Conservation (phyloP, 2,329 filamentous ascomycete genomes). For the Magnaporthiopsis incrustans region DNA sequence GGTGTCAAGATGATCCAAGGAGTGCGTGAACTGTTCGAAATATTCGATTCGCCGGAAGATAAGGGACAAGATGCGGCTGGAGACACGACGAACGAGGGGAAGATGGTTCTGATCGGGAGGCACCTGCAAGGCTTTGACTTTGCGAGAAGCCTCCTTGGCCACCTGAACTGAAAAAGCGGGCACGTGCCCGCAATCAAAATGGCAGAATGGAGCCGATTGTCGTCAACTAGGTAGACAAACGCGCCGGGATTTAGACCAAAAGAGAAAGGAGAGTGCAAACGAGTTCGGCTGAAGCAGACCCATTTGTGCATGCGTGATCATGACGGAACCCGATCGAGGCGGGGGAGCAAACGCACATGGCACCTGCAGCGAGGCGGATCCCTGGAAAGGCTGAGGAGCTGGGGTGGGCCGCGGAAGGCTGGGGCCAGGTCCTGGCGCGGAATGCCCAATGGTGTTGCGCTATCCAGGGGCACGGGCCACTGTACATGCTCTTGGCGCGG, state of each 20-base stretch:
- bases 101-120: slow-evolving; percentile 58
- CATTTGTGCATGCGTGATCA: not conserved
- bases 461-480: not conserved
- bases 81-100: slow-evolving; percentile 31
- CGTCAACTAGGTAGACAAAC: not conserved
- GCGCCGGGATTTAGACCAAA: not conserved
- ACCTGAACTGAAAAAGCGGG: not conserved
- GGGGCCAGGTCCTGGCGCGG: too few species aligned
- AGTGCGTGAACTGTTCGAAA: slow-evolving; percentile 88
- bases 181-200: not conserved
- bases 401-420: not conserved
- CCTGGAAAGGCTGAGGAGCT: not conserved
- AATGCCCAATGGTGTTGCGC: not conserved
- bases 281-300: not conserved
- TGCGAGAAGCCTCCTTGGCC: slow-evolving; percentile 27
- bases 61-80: slow-evolving; percentile 19
- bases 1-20: slow-evolving; percentile 75
- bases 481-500: not conserved
- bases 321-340: not conserved
- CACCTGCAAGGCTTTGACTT: slow-evolving; percentile 45
- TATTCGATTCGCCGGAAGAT: slow-evolving; percentile 50
- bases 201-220: too few species aligned
- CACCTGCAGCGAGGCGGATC: too few species aligned
- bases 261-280: not conserved
- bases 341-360: too few species aligned